phyloP scores from a whole-genome alignment of 768 basidiomycete genomes.

The Termitomyces sp. region DNA sequence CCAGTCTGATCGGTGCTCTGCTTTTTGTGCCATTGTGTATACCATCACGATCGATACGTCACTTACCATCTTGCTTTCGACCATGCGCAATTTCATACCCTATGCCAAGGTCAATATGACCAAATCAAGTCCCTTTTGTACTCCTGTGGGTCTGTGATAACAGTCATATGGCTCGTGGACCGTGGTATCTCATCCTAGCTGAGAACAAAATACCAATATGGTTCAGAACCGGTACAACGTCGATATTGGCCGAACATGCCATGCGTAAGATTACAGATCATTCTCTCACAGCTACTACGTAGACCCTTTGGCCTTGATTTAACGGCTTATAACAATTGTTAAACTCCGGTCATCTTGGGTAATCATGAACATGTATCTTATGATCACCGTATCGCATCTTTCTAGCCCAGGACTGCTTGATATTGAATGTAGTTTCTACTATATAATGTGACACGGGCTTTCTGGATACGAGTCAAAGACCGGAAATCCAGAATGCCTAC shows the following conservation, averaged over 20 bases:
- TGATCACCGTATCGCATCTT: too few species aligned
- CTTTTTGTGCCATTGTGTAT: not conserved
- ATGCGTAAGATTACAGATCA: not conserved
- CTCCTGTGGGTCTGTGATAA: too few species aligned
- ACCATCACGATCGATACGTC: not conserved
- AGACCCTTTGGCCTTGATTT: not conserved
- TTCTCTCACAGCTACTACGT: not conserved
- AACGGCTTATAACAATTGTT: not conserved
- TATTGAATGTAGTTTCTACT: too few species aligned
- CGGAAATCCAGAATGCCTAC: too few species aligned
- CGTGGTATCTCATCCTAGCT: not conserved
- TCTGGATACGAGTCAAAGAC: too few species aligned
- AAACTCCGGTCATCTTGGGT: too few species aligned
- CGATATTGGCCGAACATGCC: not conserved
- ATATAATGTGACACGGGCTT: too few species aligned
- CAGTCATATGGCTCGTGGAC: too few species aligned
- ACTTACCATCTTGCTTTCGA: constrained; percentile 1
- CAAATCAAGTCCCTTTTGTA: too few species aligned
- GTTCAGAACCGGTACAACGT: not conserved
- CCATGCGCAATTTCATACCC: constrained; percentile 12
- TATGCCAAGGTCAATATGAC: not conserved
- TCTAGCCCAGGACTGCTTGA: too few species aligned
- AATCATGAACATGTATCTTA: too few species aligned
- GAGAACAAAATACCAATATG: constrained; percentile 1
- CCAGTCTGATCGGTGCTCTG: not conserved